phyloP scores from a whole-genome alignment of 2,329 filamentous ascomycete species.

The Xylaria sp. region DNA sequence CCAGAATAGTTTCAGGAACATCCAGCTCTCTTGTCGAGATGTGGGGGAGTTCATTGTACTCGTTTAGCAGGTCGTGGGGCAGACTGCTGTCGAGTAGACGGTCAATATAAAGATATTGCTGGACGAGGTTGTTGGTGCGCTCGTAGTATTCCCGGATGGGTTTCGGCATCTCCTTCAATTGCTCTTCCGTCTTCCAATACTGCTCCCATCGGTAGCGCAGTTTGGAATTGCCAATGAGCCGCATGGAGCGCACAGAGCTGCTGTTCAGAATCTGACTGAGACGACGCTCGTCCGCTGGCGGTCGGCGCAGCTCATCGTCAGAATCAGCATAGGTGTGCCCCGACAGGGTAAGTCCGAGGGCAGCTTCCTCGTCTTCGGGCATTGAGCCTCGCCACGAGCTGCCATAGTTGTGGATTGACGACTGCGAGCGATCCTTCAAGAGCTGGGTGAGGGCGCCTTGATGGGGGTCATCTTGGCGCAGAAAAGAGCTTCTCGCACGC shows the following conservation, averaged over 20 bases:
- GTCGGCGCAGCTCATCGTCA: slow-evolving; percentile 42
- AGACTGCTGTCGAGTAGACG: slow-evolving; percentile 83
- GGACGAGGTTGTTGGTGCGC: slow-evolving; percentile 79
- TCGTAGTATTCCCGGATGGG: slow-evolving; percentile 83
- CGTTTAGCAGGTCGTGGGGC: slow-evolving; percentile 86
- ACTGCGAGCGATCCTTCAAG: slow-evolving; percentile 28
- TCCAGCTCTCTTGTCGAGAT: slow-evolving; percentile 51
- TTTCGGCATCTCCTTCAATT: slow-evolving; percentile 66
- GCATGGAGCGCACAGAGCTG: slow-evolving; percentile 75
- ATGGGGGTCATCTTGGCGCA: slow-evolving; percentile 27
- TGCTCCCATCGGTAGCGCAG: slow-evolving; percentile 79
- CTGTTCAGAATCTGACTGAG: slow-evolving; percentile 55
- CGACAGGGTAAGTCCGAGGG: slow-evolving; percentile 2
- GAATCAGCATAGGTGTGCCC: slow-evolving; percentile 11
- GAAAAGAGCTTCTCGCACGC: slow-evolving; percentile 15
- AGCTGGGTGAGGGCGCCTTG: slow-evolving; percentile 29
- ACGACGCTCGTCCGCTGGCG: slow-evolving; percentile 52
- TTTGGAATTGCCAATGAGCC: slow-evolving; percentile 83
- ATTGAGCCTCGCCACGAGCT: slow-evolving; percentile 25
- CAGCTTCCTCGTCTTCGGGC: slow-evolving; percentile 24
- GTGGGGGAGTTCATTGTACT: slow-evolving; percentile 65
- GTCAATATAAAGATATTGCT: slow-evolving; percentile 92
- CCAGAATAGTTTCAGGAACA: slow-evolving; percentile 70
- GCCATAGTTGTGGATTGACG: slow-evolving; percentile 29
- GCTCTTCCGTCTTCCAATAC: slow-evolving; percentile 77